These are phyloP conservation scores for Dryadomyces sulphureus DNA, from an alignment of 2,329 filamentous ascomycete genomes.

Conservation along the genomic window DNA sequence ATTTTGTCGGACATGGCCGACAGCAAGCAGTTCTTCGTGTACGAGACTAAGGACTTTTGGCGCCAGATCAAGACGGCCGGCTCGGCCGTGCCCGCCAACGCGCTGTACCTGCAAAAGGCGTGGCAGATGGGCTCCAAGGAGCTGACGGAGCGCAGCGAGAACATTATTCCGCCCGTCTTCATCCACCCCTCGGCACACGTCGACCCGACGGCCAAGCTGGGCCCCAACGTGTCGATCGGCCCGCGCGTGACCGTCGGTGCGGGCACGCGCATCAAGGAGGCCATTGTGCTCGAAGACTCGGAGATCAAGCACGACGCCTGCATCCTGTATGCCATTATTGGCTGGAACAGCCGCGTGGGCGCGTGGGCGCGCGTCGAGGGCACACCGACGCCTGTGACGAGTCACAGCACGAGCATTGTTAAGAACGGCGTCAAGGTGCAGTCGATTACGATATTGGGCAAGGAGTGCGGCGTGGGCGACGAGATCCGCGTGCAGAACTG, in stretches of 20 bases:
- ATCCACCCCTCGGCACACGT: constrained; percentile 86
- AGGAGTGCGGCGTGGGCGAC: constrained; percentile 87
- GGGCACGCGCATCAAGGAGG: constrained; percentile 86
- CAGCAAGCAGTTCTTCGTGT: constrained; percentile 94
- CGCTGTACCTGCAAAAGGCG: constrained; percentile 89
- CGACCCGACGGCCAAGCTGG: constrained; percentile 89
- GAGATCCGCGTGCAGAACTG: constrained; percentile 96
- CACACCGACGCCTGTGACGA: constrained; percentile 72
- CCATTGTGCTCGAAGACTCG: constrained; percentile 84
- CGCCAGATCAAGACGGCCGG: constrained; percentile 99
- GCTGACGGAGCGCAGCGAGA: constrained; percentile 68
- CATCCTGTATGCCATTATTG: constrained; percentile 88
- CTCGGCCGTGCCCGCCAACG: constrained; percentile 91
- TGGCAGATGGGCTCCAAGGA: constrained; percentile 71
- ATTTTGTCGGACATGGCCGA: constrained; percentile 91
- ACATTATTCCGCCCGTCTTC: constrained; percentile 84
- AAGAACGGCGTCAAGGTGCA: constrained; percentile 99
- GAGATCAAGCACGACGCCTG: constrained; percentile 97
- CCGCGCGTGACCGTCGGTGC: constrained; percentile 75
- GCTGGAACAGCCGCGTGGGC: constrained; percentile 89
- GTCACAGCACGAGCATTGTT: constrained; percentile 85
- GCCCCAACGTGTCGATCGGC: constrained; percentile 91
- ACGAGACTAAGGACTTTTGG: constrained; percentile 99
- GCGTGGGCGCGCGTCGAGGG: constrained; percentile 98
- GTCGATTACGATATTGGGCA: constrained; percentile 92